Evolutionary conservation across 2,329 filamentous ascomycete genomes (phyloP).

Genomic region (Colletotrichum orbiculare): DNA sequence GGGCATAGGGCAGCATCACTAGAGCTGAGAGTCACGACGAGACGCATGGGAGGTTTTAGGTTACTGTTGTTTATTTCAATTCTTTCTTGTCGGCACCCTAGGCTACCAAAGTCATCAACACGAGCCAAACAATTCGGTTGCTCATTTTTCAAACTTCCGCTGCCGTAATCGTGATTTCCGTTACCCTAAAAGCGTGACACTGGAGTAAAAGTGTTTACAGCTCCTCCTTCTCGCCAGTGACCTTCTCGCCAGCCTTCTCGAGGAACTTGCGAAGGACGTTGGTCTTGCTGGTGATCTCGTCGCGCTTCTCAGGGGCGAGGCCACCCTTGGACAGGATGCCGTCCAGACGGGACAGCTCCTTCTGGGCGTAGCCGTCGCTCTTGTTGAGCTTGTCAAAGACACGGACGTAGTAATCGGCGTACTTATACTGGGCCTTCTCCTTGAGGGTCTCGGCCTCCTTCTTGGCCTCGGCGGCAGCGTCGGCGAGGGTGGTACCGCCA

Average conservation of each 20-base stretch:
- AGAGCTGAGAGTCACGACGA: conserved; percentile 11
- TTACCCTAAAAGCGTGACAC: conserved; percentile 4
- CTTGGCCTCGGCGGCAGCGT: conserved; percentile 77
- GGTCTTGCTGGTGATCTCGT: conserved; percentile 86
- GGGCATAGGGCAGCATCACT: conserved; percentile 7
- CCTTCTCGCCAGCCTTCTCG: conserved; percentile 66
- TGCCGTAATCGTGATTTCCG: conserved; percentile 1
- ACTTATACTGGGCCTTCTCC: conserved; percentile 74
- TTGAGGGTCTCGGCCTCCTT: conserved; percentile 75
- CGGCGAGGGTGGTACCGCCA: conserved; percentile 69
- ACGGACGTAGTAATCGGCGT: conserved; percentile 93
- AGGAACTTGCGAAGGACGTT: conserved; percentile 89
- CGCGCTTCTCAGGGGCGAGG: conserved; percentile 84
- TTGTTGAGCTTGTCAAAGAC: conserved; percentile 86
- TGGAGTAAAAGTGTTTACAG: conserved; percentile 59
- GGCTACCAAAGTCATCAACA: conserved; percentile 30
- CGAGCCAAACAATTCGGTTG: conserved; percentile 12
- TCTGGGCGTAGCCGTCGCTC: conserved; percentile 82
- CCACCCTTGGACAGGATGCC: conserved; percentile 88
- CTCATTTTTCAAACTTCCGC: conserved; percentile 23
- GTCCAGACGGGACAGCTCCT: conserved; percentile 85
- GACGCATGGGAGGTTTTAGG: conserved; percentile 13
- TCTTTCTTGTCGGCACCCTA: conserved; percentile 20
- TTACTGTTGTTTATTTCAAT: conserved; percentile 18
- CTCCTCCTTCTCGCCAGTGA: conserved; percentile 71